Evolutionary conservation across 371 early-diverging fungal species (phyloP).

Genomic region (Mortierella sp.): DNA sequence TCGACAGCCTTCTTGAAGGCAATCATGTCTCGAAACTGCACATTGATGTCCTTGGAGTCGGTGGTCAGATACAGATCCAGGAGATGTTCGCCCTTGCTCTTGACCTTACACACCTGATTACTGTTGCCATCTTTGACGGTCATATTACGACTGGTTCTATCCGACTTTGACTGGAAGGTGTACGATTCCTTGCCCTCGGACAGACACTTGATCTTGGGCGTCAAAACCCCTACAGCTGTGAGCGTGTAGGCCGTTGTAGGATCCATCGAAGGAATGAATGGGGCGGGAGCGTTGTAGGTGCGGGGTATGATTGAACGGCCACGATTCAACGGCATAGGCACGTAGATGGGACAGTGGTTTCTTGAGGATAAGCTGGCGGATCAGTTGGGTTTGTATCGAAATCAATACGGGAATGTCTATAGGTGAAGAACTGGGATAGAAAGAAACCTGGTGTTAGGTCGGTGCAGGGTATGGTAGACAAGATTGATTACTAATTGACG

Average conservation of each 20-base stretch:
- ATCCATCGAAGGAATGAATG: conserved; percentile 26
- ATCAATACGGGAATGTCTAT: conserved; percentile 16
- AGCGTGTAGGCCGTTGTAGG: conserved; percentile 38
- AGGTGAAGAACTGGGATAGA: not conserved
- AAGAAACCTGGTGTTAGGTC: too few relatives aligned
- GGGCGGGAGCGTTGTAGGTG: conserved; percentile 19
- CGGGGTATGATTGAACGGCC: conserved; percentile 28
- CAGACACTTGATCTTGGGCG: conserved; percentile 50
- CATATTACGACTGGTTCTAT: conserved; percentile 37
- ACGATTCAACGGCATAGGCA: conserved; percentile 16
- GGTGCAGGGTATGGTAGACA: too few relatives aligned
- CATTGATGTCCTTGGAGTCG: conserved; percentile 51
- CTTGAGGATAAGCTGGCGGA: conserved; percentile 21
- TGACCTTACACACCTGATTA: conserved; percentile 50
- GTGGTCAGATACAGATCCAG: conserved; percentile 51
- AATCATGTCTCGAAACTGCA: conserved; percentile 54
- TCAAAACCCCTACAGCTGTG: conserved; percentile 33
- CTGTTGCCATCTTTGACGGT: conserved; percentile 39
- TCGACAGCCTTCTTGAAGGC: conserved; percentile 55
- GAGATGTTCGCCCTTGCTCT: conserved; percentile 52
- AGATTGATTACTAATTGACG: not conserved
- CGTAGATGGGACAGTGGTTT: conserved; percentile 17
- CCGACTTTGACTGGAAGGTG: conserved; percentile 51
- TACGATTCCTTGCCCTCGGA: conserved; percentile 45
- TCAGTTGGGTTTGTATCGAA: conserved; percentile 10